A percentile compares a stretch with the other conserved stretches of the same genome.
phyloP scores from a whole-genome alignment of 192 early-diverging fungal genomes.

The Entomortierella chlamydospora region DNA sequence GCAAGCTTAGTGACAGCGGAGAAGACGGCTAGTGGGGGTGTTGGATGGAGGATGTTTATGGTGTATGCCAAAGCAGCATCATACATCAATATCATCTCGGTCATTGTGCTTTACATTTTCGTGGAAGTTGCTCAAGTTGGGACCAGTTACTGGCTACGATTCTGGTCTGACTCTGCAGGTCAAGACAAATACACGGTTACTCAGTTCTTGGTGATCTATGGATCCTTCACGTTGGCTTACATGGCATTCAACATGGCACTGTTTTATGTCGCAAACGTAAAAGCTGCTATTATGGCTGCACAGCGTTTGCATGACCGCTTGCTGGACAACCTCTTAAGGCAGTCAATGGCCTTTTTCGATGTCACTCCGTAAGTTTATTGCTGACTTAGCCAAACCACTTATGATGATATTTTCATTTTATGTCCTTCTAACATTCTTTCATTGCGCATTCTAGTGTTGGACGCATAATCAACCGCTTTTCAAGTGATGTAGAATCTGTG shows the following conservation, averaged over 20 bases:
- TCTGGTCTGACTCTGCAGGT: constrained; percentile 19
- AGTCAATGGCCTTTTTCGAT: constrained; percentile 46
- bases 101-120: constrained; percentile 18
- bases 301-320: constrained; percentile 52
- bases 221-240: constrained; percentile 20
- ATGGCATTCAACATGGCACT: constrained; percentile 30
- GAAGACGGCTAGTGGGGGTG: constrained; percentile 80
- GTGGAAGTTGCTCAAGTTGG: constrained; percentile 29
- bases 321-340: constrained; percentile 23
- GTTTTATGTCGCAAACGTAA: constrained; percentile 31
- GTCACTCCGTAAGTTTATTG: constrained; percentile 31
- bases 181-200: constrained; percentile 25
- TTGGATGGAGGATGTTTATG: constrained; percentile 80
- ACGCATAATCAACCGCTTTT: constrained; percentile 90
- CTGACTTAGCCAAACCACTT: not conserved
- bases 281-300: constrained; percentile 43
- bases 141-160: constrained; percentile 27
- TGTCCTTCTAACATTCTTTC: not conserved
- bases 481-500: constrained; percentile 86
- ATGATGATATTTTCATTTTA: too few relatives aligned
- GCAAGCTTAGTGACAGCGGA: constrained; percentile 77
- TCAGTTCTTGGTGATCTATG: constrained; percentile 35
- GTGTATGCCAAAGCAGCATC: constrained; percentile 74
- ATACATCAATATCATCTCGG: constrained; percentile 51
- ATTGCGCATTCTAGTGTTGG: constrained; percentile 67